phyloP scores from a whole-genome alignment of 345 rosid genomes.

The Melaleuca quinquenervia region DNA sequence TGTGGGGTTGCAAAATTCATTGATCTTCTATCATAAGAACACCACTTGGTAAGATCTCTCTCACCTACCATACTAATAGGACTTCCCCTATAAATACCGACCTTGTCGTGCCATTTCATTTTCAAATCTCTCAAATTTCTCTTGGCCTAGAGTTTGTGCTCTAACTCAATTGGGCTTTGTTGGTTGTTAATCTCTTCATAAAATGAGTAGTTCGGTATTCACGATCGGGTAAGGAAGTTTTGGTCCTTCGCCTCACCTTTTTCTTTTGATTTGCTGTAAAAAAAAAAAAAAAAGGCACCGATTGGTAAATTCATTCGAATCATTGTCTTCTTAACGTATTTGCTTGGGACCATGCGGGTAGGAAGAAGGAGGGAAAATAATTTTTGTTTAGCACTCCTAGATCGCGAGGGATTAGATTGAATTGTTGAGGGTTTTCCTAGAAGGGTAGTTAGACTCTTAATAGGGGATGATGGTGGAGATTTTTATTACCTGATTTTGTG shows the following conservation, averaged over 20 bases:
- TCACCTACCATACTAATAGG: too few relatives aligned
- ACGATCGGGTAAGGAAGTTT: not conserved
- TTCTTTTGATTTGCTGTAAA: not conserved
- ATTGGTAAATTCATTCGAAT: not conserved
- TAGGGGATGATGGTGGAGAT: too few relatives aligned
- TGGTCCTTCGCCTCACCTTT: not conserved
- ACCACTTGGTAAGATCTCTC: too few relatives aligned
- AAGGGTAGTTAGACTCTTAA: too few relatives aligned
- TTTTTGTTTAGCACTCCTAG: not conserved
- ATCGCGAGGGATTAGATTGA: not conserved
- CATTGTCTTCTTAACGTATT: rapidly evolving
- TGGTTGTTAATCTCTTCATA: not conserved
- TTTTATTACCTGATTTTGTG: rapidly evolving
- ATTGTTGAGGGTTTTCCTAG: too few relatives aligned
- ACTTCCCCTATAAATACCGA: too few relatives aligned
- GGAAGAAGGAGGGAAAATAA: not conserved
- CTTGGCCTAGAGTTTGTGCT: not conserved
- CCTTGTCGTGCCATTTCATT: too few relatives aligned
- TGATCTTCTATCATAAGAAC: too few relatives aligned
- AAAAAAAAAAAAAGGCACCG: rapidly evolving
- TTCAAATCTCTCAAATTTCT: too few relatives aligned
- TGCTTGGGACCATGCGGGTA: not conserved
- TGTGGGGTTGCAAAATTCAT: too few relatives aligned
- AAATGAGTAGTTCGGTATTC: not conserved
- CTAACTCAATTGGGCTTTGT: not conserved